Evolutionary conservation across 2,329 filamentous ascomycete species (phyloP).

Genomic region (Alternaria gansuensis): DNA sequence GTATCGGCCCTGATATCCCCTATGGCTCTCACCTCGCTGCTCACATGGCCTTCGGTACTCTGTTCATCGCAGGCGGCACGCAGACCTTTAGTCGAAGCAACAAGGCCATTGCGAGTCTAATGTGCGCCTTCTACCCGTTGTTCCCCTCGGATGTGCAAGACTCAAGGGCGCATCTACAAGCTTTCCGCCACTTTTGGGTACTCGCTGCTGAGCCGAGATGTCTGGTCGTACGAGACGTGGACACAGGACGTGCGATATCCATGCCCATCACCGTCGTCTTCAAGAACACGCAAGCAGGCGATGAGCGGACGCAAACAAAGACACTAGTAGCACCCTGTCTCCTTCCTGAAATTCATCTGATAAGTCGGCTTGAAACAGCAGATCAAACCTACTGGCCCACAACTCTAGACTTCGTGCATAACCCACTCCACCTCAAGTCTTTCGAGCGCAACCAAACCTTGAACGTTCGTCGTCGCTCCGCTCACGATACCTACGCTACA

Average conservation of each 20-base stretch:
- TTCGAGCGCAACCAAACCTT: slow-evolving; percentile 77
- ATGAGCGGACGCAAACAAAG: slow-evolving; percentile 23
- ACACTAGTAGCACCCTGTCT: slow-evolving; percentile 64
- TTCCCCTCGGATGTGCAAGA: slow-evolving; percentile 91
- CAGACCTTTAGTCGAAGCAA: slow-evolving; percentile 91
- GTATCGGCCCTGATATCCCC: slow-evolving; percentile 81
- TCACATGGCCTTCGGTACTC: slow-evolving; percentile 87
- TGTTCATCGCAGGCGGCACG: slow-evolving; percentile 93
- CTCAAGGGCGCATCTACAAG: slow-evolving; percentile 93
- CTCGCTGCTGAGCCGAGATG: slow-evolving; percentile 90
- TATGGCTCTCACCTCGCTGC: slow-evolving; percentile 94
- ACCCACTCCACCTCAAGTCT: slow-evolving; percentile 68
- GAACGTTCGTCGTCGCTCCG: slow-evolving; percentile 73
- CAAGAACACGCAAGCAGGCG: slow-evolving; percentile 41
- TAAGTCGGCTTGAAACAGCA: slow-evolving; percentile 68
- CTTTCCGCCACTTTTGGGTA: slow-evolving; percentile 97
- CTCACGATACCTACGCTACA: slow-evolving; percentile 65
- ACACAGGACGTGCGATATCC: slow-evolving; percentile 80
- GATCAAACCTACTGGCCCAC: slow-evolving; percentile 81
- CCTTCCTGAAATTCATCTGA: slow-evolving; percentile 70
- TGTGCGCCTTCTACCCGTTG: slow-evolving; percentile 92
- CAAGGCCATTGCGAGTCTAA: slow-evolving; percentile 81
- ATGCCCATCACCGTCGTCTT: slow-evolving; percentile 74
- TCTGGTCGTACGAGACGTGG: slow-evolving; percentile 84
- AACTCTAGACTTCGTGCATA: slow-evolving; percentile 74